These are phyloP conservation scores for Lactarius hatsudake DNA, from an alignment of 768 basidiomycete genomes.

Conservation along the genomic window DNA sequence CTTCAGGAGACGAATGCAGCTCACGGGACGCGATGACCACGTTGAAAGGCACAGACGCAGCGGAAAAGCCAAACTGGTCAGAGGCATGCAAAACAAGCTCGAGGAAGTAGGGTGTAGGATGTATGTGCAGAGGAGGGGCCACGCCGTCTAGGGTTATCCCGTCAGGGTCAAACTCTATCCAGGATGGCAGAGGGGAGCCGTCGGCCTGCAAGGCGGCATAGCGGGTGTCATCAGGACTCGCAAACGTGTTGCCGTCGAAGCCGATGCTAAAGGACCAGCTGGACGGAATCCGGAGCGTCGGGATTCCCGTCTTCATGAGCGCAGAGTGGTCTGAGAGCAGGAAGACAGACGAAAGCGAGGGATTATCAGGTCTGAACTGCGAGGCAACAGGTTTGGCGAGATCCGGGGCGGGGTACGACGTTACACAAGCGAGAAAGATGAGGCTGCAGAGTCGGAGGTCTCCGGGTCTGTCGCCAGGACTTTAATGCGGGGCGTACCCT, in stretches of 20 bases:
- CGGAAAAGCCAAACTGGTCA: constrained; percentile 70
- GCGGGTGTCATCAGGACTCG: constrained; percentile 45
- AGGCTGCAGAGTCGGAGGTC: constrained; percentile 45
- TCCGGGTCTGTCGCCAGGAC: constrained; percentile 59
- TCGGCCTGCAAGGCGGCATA: constrained; percentile 65
- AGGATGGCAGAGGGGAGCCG: constrained; percentile 68
- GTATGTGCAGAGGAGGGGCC: constrained; percentile 49
- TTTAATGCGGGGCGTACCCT: constrained; percentile 58
- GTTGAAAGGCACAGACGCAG: constrained; percentile 56
- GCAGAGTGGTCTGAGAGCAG: constrained; percentile 59
- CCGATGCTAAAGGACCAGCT: constrained; percentile 92
- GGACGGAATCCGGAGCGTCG: constrained; percentile 69
- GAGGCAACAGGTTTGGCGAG: constrained; percentile 51
- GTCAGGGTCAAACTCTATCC: constrained; percentile 68
- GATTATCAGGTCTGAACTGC: constrained; percentile 61
- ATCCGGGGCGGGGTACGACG: constrained; percentile 50
- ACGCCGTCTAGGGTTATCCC: constrained; percentile 78
- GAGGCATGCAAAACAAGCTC: constrained; percentile 63
- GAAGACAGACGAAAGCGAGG: constrained; percentile 75
- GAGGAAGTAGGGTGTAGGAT: constrained; percentile 43
- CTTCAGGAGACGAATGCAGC: constrained; percentile 45
- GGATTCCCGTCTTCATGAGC: constrained; percentile 43
- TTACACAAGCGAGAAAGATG: constrained; percentile 58
- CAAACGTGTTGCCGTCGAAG: constrained; percentile 63
- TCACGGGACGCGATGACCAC: constrained; percentile 69